A percentile compares a stretch with the other conserved stretches of the same genome.
Conservation (phyloP, 345 rosid genomes). For the Melastoma malabathricum region DNA sequence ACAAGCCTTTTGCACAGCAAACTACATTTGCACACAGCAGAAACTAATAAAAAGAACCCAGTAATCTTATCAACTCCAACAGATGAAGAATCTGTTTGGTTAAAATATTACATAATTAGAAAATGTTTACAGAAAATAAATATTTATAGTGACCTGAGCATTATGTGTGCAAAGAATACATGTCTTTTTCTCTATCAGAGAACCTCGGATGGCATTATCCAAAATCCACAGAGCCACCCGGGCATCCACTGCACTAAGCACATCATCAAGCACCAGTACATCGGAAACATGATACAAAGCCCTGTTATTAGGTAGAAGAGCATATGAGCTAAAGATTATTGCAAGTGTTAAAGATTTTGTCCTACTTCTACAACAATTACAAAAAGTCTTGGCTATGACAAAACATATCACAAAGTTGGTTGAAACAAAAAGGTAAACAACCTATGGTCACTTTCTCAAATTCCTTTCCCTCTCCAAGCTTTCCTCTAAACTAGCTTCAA, state of each 20-base stretch:
- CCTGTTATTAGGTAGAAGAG: constrained; percentile 22
- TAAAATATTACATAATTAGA: not conserved
- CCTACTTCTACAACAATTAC: not conserved
- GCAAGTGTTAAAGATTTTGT: not conserved
- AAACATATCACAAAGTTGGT: too few relatives aligned
- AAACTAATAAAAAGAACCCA: not conserved
- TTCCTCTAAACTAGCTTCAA: too few relatives aligned
- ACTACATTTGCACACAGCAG: too few relatives aligned
- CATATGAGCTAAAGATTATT: constrained; percentile 3
- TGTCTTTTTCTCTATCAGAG: constrained; percentile 42
- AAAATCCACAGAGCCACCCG: constrained; percentile 81
- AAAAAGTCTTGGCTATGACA: too few relatives aligned
- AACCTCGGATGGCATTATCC: constrained; percentile 52
- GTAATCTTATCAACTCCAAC: not conserved
- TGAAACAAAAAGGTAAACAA: too few relatives aligned
- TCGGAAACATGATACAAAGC: constrained; percentile 64
- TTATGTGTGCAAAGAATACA: constrained; percentile 78
- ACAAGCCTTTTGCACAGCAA: too few relatives aligned
- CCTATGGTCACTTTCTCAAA: too few relatives aligned
- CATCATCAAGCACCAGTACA: constrained; percentile 65
- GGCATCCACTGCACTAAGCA: constrained; percentile 93
- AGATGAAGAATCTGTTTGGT: too few relatives aligned
- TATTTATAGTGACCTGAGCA: constrained; percentile 39
- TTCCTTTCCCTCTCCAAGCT: too few relatives aligned
- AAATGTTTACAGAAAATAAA: not conserved